A percentile compares a stretch with the other conserved stretches of the same genome.
Evolutionary conservation across 257 asterid genomes (phyloP).

Genomic region (Leonotis leonurus): DNA sequence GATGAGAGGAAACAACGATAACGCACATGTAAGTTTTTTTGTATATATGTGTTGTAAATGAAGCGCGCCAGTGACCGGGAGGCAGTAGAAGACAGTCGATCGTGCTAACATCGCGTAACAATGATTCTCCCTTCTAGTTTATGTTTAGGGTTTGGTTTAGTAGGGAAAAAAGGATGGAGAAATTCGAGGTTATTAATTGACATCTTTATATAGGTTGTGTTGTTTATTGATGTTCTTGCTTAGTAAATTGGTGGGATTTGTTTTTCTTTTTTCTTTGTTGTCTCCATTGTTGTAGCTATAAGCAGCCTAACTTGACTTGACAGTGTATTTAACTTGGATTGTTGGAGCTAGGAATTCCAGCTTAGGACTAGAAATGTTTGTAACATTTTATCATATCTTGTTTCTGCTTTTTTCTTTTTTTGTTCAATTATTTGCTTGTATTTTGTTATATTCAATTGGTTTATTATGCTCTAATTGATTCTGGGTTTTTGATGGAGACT

Average conservation of each 20-base stretch:
- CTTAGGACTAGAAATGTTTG: conserved; percentile 1
- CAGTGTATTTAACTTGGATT: conserved; percentile 5
- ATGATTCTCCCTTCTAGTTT: conserved; percentile 18
- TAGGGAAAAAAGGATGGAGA: conserved; percentile 4
- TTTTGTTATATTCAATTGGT: no score
- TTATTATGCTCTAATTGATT: no score
- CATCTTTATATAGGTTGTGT: conserved; percentile 20
- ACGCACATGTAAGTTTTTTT: conserved; percentile 34
- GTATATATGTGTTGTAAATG: conserved; percentile 64
- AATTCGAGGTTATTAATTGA: conserved; percentile 18
- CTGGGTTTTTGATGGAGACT: no score
- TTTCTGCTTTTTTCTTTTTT: background rate
- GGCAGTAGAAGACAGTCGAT: conserved; percentile 25
- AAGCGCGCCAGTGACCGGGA: conserved; percentile 23
- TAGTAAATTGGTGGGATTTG: conserved; percentile 29
- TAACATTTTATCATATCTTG: background rate
- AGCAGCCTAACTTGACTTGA: conserved; percentile 8
- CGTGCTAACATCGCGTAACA: conserved; percentile 43
- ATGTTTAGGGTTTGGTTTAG: conserved; percentile 19
- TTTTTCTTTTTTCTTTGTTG: conserved; percentile 12
- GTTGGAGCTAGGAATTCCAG: conserved; percentile 2
- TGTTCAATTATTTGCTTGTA: background rate
- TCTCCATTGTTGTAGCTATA: conserved; percentile 26
- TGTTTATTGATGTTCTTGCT: background rate
- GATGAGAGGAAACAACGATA: conserved; percentile 40